Conservation (phyloP, 345 rosid genomes). For the Gossypium thurberi region DNA sequence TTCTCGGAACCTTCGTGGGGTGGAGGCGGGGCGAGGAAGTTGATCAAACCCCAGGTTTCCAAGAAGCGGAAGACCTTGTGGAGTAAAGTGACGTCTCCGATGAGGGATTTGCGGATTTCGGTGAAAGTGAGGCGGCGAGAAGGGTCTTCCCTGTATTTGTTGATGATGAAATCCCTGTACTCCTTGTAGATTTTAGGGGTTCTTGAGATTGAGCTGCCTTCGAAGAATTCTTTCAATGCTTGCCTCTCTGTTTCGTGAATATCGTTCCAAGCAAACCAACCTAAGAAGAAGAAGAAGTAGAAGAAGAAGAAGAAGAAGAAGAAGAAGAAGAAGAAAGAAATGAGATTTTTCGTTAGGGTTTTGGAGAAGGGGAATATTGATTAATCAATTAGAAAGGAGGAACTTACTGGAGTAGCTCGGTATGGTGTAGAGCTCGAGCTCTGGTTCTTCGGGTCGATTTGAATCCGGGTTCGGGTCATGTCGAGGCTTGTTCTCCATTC, state of each 20-base stretch:
- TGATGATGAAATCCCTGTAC: slow-evolving; percentile 86
- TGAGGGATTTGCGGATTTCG: slow-evolving; percentile 61
- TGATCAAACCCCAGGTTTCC: slow-evolving; percentile 74
- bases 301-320: background rate
- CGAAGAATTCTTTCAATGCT: slow-evolving; percentile 72
- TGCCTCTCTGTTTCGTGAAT: slow-evolving; percentile 80
- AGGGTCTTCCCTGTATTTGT: slow-evolving; percentile 77
- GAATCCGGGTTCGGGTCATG: slow-evolving; percentile 35
- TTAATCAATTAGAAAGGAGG: background rate
- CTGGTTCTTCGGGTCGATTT: slow-evolving; percentile 37
- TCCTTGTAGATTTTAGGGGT: slow-evolving; percentile 92
- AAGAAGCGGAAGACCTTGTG: slow-evolving; percentile 66
- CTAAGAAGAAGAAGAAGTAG: slow-evolving; percentile 19
- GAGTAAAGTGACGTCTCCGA: slow-evolving; percentile 79
- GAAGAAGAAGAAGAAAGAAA: background rate
- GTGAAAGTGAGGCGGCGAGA: slow-evolving; percentile 67
- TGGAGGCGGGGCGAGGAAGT: slow-evolving; percentile 33
- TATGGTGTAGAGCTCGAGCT: slow-evolving; percentile 66
- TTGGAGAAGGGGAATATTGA: background rate
- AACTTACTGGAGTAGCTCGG: slow-evolving; percentile 66
- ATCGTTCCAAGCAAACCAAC: slow-evolving; percentile 93
- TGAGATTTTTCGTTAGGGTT: background rate
- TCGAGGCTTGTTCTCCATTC: slow-evolving; percentile 25
- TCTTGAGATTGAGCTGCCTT: slow-evolving; percentile 72
- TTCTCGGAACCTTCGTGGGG: slow-evolving; percentile 17